phyloP scores from a whole-genome alignment of 129 eudicot genomes.

The Flaveria ramosissima region DNA sequence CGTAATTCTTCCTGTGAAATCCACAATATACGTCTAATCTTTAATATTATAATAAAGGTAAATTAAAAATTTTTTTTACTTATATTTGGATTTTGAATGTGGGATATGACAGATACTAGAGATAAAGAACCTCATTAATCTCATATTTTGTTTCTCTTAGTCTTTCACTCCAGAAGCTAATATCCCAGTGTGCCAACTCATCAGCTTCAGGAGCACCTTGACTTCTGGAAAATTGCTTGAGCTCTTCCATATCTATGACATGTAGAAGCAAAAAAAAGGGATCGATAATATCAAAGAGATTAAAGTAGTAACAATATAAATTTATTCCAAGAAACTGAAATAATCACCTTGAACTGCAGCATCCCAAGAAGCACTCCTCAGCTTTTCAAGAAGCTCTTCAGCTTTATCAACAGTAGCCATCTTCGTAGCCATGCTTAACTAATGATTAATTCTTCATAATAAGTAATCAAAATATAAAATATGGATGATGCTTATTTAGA shows the following conservation, averaged over 20 bases:
- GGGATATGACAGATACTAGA: background rate
- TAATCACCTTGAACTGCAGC: constrained; percentile 81
- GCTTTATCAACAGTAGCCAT: constrained; percentile 95
- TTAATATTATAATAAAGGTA: background rate
- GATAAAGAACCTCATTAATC: constrained; percentile 74
- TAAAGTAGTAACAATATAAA: background rate
- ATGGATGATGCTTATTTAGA: constrained; percentile 1
- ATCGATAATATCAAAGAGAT: background rate
- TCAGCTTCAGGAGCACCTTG: constrained; percentile 94
- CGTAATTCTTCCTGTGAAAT: constrained; percentile 85
- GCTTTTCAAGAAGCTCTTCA: constrained; percentile 90
- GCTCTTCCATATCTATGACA: constrained; percentile 80
- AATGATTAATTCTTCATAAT: constrained; percentile 16
- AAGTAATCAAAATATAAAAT: constrained; percentile 6
- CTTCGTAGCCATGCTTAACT: constrained; percentile 99
- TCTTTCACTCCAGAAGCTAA: constrained; percentile 92
- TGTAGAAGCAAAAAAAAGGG: background rate
- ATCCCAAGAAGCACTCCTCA: constrained; percentile 86
- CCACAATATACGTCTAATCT: background rate
- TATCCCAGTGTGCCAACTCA: constrained; percentile 83
- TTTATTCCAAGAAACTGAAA: background rate
- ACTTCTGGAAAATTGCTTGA: constrained; percentile 57
- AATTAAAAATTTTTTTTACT: background rate
- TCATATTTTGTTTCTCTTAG: constrained; percentile 92
- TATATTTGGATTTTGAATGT: background rate